Evolutionary conservation across 2,329 filamentous ascomycete genomes (phyloP), one percentile per base, ranked within the genome.

Genomic region (Epicoccum nigrum): DNA sequence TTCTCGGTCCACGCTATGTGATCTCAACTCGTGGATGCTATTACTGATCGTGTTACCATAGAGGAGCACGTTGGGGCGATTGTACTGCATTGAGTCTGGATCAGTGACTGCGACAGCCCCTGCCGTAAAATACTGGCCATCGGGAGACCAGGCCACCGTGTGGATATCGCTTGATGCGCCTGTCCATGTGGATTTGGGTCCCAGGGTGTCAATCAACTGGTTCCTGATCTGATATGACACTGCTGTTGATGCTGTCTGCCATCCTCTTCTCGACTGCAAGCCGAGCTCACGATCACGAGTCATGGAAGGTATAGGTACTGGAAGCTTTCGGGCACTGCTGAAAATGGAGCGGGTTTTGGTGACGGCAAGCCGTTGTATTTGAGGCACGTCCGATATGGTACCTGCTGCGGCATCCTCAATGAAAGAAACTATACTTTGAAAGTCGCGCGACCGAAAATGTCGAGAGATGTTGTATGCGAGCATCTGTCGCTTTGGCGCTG

Each of bases 161-260:
- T 81, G 75, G 1, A 86, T 77, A 63, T 86, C 84, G 19, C 81
- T 79, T 0, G 83, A 86, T 0, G 82, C 82, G 1, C 83, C 81
- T 54, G 79, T 82, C 75, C 81, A 86, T 12, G 75, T 73, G 44
- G 72, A 75, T 20, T 70, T 74, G 2, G 73, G 72, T 4, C 73
- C 76, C 13, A 85, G 60, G 1, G 75, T 70, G 19, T 76, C 68
- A 21, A 71, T 61, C n/a, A 65, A 20, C 15, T 58, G 65, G 38
- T 73, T 72, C 37, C 58, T 67, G 6, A 62, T 23, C 8, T 60
- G 60, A 23, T 68, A 67, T 1, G 63, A 57, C 1, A 69, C 27
- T 7, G 63, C 38, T 15, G 31, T 62, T 2, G 64, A 57, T 6
- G 65, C 58, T 19, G 59, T 30, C 35, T 54, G 59, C 64, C 64